Evolutionary conservation across 2,329 filamentous ascomycete genomes (phyloP), one percentile per base, ranked within the genome.

Genomic region (Bipolaris victoriae): DNA sequence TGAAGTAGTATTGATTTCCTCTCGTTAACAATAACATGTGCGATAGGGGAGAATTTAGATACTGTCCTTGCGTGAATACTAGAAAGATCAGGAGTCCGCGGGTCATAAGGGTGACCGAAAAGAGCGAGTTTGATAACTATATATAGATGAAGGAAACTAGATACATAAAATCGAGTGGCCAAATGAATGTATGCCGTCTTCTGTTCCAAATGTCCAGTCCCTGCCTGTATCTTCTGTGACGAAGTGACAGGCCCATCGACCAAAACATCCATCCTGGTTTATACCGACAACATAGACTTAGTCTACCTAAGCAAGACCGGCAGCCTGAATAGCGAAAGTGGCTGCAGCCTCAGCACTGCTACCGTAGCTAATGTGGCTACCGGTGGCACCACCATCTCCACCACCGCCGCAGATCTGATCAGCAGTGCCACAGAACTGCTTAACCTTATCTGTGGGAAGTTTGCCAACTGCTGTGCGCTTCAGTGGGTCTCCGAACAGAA

Each of bases 61-160:
- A 31, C 18, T 20, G n/a, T 39, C 36, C 1, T n/a, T n/a, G 5
- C 16, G n/a, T 39, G 7, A 20, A 39, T 26, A 7, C 24, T 26
- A 7, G 24, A 6, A 26, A 26, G 6, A 26, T 5, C 24, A 26
- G 6, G 7, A 26, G 24, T 26, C 24, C 7, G 7, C 6, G 24
- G 7, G 6, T 7, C 7, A 26, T 6, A 7, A 26, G 7, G 24
- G 2, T 7, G 7, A 7, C 24, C 24, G 24, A 26, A 26, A 29
- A 29, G 26, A 29, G 26, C 3, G 96, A 92, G 71, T 96, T 96
- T 76, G 87, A 62, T 3, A 51, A 26, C 36, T 39, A 50, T 53
- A 40, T 22, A n/a, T 51, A 40, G 10, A 18, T 35, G n/a, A 22
- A 31, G 9, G 10, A n/a, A 31, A 35, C 15, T 29, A 29, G 43